Evolutionary conservation across 2,329 filamentous ascomycete genomes (phyloP), one percentile per base, ranked within the genome.

Genomic region (Hypoxylon sp.): DNA sequence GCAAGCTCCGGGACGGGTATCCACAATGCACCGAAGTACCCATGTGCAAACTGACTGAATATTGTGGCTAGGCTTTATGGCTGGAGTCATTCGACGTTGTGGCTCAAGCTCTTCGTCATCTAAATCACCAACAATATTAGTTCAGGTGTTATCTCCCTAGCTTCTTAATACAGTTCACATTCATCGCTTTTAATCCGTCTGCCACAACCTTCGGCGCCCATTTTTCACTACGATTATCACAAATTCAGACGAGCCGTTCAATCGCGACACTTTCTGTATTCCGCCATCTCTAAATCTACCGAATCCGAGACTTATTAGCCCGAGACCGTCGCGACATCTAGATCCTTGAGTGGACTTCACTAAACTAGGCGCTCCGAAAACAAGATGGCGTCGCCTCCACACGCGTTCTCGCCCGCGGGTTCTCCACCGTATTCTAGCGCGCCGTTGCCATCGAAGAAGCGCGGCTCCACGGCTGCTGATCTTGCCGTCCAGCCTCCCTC

Each of bases 381-480:
- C 61, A 67, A 63, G 59, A 88, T 85, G 84, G 87, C 89, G 72
- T 89, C 88, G 49, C 88, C 88, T 69, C 85, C 85, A 0, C 82
- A 82, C 73, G 78, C 77, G 21, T 78, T 81, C 68, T 87, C 86
- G 21, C 83, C 85, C 2, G 81, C 83, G 59, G 85, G 81, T 79
- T 90, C 87, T 58, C 86, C 87, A 41, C 85, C 86, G 1, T 84
- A 83, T 73, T 83, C 82, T 36, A 85, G 84, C 38, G 78, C 84
- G 11, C 81, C 84, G 66, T 81, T 85, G 14, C 86, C 87, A 23
- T 80, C 80, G 75, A 92, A 90, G 79, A 92, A 91, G 77, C 89
- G 90, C 69, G 83, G 85, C 50, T 84, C 86, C 19, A 79, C 90
- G 61, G 84, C 86, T 55, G 85, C 86, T 59, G 81, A 88, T 68